These are phyloP conservation scores for Lactarius trivialis DNA, from an alignment of 768 basidiomycete species.

Conservation along the genomic window DNA sequence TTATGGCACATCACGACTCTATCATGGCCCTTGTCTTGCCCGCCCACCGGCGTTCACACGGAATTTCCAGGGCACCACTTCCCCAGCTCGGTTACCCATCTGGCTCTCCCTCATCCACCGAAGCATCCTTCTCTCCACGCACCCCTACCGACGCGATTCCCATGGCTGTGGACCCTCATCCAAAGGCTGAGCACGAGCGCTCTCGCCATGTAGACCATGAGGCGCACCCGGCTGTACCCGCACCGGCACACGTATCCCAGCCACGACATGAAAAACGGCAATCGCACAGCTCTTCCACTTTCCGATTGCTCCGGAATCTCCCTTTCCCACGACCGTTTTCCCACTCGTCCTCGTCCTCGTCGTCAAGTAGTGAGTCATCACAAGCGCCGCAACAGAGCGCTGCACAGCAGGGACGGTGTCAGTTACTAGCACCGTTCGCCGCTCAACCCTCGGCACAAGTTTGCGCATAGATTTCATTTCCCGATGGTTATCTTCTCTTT, in stretches of 20 bases:
- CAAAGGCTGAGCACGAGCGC: not conserved
- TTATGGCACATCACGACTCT: constrained; percentile 38
- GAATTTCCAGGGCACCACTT: not conserved
- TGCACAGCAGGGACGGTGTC: constrained; percentile 14
- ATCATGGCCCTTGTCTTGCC: constrained; percentile 25
- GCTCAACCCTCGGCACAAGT: constrained; percentile 17
- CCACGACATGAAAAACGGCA: constrained; percentile 5
- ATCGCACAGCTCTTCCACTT: constrained; percentile 12
- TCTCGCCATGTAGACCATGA: not conserved
- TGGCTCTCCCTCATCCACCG: constrained; percentile 12
- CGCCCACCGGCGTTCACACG: not conserved
- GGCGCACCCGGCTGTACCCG: not conserved
- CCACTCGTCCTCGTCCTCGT: constrained; percentile 1
- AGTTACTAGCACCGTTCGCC: constrained; percentile 16
- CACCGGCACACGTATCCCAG: constrained; percentile 5
- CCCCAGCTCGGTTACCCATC: constrained; percentile 8
- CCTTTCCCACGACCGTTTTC: constrained; percentile 18
- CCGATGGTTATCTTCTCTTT: not conserved
- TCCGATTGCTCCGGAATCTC: constrained; percentile 20
- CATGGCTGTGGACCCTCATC: not conserved
- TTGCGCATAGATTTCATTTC: constrained; percentile 12
- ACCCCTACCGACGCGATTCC: constrained; percentile 3
- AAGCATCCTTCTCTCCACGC: constrained; percentile 17
- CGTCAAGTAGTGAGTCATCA: constrained; percentile 2
- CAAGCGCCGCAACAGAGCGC: constrained; percentile 1